Evolutionary conservation across 2,329 filamentous ascomycete species (phyloP), one percentile per base, ranked within the genome.

Genomic region (Pyricularia grisea): DNA sequence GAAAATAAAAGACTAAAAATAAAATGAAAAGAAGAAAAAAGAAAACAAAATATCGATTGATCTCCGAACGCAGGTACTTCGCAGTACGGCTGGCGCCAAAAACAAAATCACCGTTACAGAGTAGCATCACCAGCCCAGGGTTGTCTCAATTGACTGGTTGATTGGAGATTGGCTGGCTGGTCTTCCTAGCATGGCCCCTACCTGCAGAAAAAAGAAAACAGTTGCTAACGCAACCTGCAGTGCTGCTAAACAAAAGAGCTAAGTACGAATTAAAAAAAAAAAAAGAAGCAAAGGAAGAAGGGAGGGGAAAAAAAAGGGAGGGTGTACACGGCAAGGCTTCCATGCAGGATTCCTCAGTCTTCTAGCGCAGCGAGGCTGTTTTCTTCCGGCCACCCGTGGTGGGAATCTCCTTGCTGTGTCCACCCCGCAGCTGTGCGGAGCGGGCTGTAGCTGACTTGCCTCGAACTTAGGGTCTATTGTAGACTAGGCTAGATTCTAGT

Each of bases 291-390:
- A 14, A 61, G n/a, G n/a, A n/a, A n/a, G n/a, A 25, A 60, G n/a
- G 10, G 55, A 7, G 28, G 7, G 7, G 7, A 30, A 30, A 30
- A 30, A 7, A 30, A 7, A 30, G 28, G 28, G 31, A 33, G 31
- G 58, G 58, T 61, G 58, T 42, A 11, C 12, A n/a, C 23, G 65
- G 31, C 20, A 68, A 68, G 33, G 67, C 67, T 68, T 68, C 67
- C 55, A 68, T 68, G 67, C 67, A 68, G 66, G 50, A n/a, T 68
- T 68, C 66, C 11, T 67, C 50, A 27, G 42, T n/a, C 50, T 68
- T 68, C 67, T 68, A 68, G 67, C 55, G 67, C 67, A 31, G 65
- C 23, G 25, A 63, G 67, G 67, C 66, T 31, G 31, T n/a, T 65
- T 50, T 50, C 42, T 50, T 50, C 42, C 42, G 42, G 42, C 42